Conservation (phyloP, 2,329 filamentous ascomycete genomes). For the Graphiopsis chlorocephala region DNA sequence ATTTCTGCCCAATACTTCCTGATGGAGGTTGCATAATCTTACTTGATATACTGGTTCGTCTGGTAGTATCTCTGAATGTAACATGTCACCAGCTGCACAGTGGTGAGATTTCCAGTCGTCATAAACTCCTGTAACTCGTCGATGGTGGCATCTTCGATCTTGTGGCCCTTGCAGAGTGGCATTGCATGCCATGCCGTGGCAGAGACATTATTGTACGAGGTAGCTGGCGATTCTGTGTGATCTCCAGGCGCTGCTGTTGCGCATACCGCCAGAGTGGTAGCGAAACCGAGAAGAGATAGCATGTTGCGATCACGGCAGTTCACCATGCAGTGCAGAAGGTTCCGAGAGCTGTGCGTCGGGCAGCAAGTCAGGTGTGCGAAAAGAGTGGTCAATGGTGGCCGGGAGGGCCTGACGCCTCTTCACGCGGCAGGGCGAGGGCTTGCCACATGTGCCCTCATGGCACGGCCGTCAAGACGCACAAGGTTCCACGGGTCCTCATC, state of each 20-base stretch:
- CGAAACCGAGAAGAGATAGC: neutral
- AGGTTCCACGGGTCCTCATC: neutral
- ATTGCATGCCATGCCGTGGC: slow-evolving; percentile 43
- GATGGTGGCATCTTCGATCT: slow-evolving; percentile 67
- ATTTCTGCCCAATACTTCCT: slow-evolving; percentile 18
- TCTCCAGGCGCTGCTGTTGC: neutral
- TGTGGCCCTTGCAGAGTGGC: slow-evolving; percentile 58
- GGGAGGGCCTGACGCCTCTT: neutral
- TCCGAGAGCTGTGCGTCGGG: neutral
- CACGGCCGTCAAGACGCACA: slow-evolving; percentile 1
- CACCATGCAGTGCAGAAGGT: neutral
- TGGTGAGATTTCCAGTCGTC: slow-evolving; percentile 54
- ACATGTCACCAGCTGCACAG: slow-evolving; percentile 58
- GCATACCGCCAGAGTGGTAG: slow-evolving; percentile 1
- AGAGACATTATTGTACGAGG: neutral
- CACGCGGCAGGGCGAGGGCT: neutral
- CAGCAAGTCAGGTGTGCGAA: neutral
- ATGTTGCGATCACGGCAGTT: neutral
- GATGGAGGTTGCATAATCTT: slow-evolving; percentile 20
- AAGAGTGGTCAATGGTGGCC: neutral
- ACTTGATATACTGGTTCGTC: slow-evolving; percentile 65
- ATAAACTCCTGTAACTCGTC: slow-evolving; percentile 63
- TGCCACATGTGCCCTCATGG: slow-evolving; percentile 8
- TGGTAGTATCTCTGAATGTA: slow-evolving; percentile 62
- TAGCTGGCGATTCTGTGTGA: neutral